A percentile compares a stretch with the other conserved stretches of the same genome.
Conservation (phyloP, 2,329 filamentous ascomycete species). For the Colletotrichum salicis region DNA sequence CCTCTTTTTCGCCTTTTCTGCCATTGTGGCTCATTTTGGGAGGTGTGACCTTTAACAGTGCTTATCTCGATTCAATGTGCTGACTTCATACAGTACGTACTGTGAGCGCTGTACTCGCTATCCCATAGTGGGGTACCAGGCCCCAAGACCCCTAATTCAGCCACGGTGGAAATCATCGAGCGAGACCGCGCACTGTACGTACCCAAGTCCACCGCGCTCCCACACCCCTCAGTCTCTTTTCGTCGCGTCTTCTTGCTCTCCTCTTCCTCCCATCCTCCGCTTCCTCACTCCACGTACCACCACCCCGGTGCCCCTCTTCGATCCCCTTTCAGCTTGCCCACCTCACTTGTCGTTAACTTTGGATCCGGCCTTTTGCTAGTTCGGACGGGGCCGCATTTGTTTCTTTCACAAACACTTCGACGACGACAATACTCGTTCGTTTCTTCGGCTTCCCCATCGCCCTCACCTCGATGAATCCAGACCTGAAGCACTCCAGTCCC, state of each 20-base stretch:
- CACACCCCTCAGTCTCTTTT: background rate
- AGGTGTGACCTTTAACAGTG: background rate
- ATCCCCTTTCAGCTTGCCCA: background rate
- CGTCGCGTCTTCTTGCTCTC: background rate
- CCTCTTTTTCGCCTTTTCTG: background rate
- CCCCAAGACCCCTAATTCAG: background rate
- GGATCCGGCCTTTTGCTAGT: conserved; percentile 9
- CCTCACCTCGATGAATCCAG: background rate
- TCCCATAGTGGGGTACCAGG: no score
- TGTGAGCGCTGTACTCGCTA: background rate
- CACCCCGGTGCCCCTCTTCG: background rate
- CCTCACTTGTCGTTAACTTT: background rate
- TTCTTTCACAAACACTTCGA: conserved; percentile 10
- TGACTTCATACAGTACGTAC: background rate
- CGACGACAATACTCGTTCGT: background rate
- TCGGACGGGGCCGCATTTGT: conserved; percentile 1
- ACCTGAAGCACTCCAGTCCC: conserved; percentile 20
- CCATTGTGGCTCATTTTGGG: background rate
- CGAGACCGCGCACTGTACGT: background rate
- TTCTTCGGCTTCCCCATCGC: conserved; percentile 8
- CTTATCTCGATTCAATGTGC: background rate
- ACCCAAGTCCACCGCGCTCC: background rate
- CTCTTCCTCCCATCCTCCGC: background rate
- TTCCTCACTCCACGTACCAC: background rate
- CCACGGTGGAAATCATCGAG: background rate